Percentiles rank a stretch among this genome's conserved stretches.
Evolutionary conservation across 2,329 filamentous ascomycete species (phyloP).

Genomic region (Pseudocercospora cruenta): DNA sequence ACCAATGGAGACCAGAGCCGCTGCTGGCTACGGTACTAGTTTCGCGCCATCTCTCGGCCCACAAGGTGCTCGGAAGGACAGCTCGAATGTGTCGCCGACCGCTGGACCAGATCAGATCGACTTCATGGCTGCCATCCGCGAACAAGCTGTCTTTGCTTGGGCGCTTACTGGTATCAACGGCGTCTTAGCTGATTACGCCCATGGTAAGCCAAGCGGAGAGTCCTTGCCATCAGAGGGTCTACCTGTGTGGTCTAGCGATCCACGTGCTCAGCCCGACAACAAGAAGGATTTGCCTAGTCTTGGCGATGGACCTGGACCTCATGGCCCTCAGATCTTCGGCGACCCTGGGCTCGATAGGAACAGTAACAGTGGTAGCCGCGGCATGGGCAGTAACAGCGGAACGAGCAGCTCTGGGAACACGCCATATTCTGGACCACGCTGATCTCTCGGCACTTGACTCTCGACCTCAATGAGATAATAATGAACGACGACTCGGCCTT

Average conservation of each 20-base stretch:
- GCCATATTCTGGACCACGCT: slow-evolving; percentile 10
- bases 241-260: slow-evolving; percentile 59
- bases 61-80: slow-evolving; percentile 31
- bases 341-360: slow-evolving; percentile 36
- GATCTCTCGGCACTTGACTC: neutral
- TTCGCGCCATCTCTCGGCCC: slow-evolving; percentile 45
- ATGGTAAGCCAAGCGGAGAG: slow-evolving; percentile 65
- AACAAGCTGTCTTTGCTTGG: slow-evolving; percentile 89
- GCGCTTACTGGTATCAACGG: slow-evolving; percentile 79
- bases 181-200: slow-evolving; percentile 66
- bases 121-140: slow-evolving; percentile 79
- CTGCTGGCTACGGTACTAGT: slow-evolving; percentile 30
- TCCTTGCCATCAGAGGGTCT: slow-evolving; percentile 64
- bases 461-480: neutral
- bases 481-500: neutral
- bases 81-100: slow-evolving; percentile 35
- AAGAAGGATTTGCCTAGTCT: slow-evolving; percentile 16
- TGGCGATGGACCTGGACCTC: slow-evolving; percentile 10
- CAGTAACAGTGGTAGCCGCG: slow-evolving; percentile 22
- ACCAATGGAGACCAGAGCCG: slow-evolving; percentile 42
- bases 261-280: slow-evolving; percentile 14
- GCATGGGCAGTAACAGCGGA: slow-evolving; percentile 16
- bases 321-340: slow-evolving; percentile 34
- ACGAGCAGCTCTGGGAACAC: slow-evolving; percentile 19
- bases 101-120: slow-evolving; percentile 58